Evolutionary conservation across 805 yeast species (phyloP).

Genomic region (Candida loeiensis): DNA sequence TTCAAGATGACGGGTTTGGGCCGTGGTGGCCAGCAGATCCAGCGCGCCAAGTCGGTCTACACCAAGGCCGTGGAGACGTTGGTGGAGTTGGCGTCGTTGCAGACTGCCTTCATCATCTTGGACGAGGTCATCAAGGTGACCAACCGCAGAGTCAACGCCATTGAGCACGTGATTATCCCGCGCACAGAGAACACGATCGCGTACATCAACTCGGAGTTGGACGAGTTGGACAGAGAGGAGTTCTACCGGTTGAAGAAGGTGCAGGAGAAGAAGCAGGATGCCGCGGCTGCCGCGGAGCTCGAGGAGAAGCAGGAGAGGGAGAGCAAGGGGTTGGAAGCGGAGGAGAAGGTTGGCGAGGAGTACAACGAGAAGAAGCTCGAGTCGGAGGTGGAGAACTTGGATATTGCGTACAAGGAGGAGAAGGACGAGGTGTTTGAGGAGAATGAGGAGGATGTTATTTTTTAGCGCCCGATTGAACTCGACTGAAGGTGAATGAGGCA

Average conservation of each 20-base stretch:
- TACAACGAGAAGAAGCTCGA: conserved; percentile 9
- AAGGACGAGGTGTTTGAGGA: conserved; percentile 33
- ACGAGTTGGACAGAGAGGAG: conserved; percentile 97
- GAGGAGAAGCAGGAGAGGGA: conserved; percentile 34
- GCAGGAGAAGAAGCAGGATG: conserved; percentile 88
- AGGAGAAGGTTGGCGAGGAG: conserved; percentile 5
- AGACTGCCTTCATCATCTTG: conserved; percentile 92
- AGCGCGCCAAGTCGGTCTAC: conserved; percentile 88
- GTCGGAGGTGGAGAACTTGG: conserved; percentile 26
- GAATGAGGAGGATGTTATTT: conserved; percentile 45
- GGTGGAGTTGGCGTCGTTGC: conserved; percentile 92
- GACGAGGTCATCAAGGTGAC: conserved; percentile 98
- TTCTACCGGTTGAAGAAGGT: conserved; percentile 95
- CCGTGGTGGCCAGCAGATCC: conserved; percentile 97
- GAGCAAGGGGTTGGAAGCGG: conserved; percentile 4
- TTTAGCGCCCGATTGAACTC: conserved; percentile 20
- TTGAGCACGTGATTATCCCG: conserved; percentile 96
- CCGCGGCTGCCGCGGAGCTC: conserved; percentile 61
- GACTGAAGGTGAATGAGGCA: no score
- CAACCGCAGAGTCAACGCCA: conserved; percentile 96
- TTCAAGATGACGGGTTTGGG: conserved; percentile 96
- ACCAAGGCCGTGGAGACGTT: conserved; percentile 95
- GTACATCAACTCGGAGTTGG: conserved; percentile 91
- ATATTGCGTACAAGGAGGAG: conserved; percentile 13
- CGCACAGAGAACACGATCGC: conserved; percentile 93